Base-by-base conservation (phyloP, 2,329 filamentous ascomycete species). In the Arthrobotrys entomopaga region DNA sequence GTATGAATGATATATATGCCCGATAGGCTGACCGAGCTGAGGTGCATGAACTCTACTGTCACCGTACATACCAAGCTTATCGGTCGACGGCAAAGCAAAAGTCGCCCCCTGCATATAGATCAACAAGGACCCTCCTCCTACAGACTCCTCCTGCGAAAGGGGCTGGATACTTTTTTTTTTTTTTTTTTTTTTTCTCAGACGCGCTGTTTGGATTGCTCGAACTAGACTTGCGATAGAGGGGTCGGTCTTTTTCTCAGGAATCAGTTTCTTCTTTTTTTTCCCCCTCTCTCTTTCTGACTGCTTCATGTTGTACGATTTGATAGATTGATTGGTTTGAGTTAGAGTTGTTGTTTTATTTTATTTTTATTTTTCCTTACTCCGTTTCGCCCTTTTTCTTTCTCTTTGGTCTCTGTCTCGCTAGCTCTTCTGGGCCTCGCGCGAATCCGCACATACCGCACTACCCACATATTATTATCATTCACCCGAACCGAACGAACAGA, bases 81-180 rank as follows among this genome's bases (percentile, higher is more conserved):
- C 69, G 65, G 59, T 73, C 61, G 69, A 66, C 56, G 56, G 57
- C 49, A 65, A 54, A 46, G 5, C 11, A 46, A 42, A 61, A 49
- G 19, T 49, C 63, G 29, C 46, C 69, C 69, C 69, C 69, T 73
- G 69, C 69, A 73, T 73, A 66, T 66, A 49, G 63, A 73, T 73
- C 61, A 49, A 57, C 69, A 73, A 57, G 69, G 69, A 34, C 61
- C 69, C 53, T 65, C 69, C 53, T 65, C 29, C 29, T 34, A 34
- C 29, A 34, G 29, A 34, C 29, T 34, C 29, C 29, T 34, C 61
- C 61, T 66, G 54, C 69, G 65, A 54, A 66, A 61, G 69, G 69
- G 66, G 60, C 26, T 65, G 69, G 56, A 73, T 13, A 34, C 42
- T 59, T 57, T 43, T n/a, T n/a, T n/a, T n/a, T n/a, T n/a, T n/a